Evolutionary conservation across 1,284 basidiomycete species (phyloP), one percentile per base, ranked within the genome.

Genomic region (Xerocomus minutiporus): DNA sequence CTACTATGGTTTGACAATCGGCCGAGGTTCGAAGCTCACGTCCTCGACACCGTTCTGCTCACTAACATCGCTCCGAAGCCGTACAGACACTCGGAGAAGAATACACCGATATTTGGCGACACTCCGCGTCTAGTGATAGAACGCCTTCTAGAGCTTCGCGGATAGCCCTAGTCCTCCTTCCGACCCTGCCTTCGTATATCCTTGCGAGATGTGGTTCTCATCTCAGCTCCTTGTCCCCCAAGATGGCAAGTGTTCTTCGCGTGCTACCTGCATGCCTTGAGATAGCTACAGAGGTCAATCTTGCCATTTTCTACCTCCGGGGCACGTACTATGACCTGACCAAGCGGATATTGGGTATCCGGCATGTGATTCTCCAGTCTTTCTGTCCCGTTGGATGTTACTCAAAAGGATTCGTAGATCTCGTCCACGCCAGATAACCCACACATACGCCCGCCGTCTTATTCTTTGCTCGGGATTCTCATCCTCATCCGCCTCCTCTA

Each of bases 81-180:
- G 79, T 76, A 3, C 91, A 93, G 68, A 93, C 90, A 2, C 75
- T 95, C 0, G 92, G 92, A 13, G 92, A 96, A 69, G 92, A 96
- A 66, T 96, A 96, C 64, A 93, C 91, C 1, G 89, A 91, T 62
- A 86, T 91, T 31, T 87, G 91, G 81, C 82, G 86, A 50, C 81
- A 83, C 52, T 82, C 84, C 12, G 64, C 71, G 15, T 69, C 64
- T 41, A 66, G 66, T 11, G 58, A 64, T 11, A 63, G 67, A 13
- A 63, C 71, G 34, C 83, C 81, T 12, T 72, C 80, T 17, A 65
- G 57, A 34, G 63, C 68, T 52, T 62, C 73, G 11, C 79, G 85
- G 35, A 67, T 75, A 17, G 75, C 77, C 1, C 72, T 92, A 11
- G 73, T 91, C 41, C 74, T 93, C 15, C 74, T 92, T 29, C 80